A percentile compares a stretch with the other conserved stretches of the same genome.
Evolutionary conservation across 345 rosid species (phyloP).

Genomic region (Nephelium lappaceum): DNA sequence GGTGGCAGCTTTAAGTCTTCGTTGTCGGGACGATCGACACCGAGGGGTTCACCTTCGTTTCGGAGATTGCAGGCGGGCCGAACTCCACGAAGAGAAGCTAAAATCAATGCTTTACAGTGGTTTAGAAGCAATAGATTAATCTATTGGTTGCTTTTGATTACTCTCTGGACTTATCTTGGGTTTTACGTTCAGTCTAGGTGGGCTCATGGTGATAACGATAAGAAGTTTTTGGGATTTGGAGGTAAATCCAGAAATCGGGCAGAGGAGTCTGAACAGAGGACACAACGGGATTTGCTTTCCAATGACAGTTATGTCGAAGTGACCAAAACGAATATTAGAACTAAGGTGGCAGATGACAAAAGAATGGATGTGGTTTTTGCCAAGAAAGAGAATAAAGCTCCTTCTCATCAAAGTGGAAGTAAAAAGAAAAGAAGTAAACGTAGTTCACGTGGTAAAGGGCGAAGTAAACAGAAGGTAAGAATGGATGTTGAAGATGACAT

Average conservation of each 20-base stretch:
- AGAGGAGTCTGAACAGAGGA: constrained; percentile 38
- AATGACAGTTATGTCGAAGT: constrained; percentile 42
- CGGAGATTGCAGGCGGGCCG: constrained; percentile 67
- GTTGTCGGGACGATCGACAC: constrained; percentile 74
- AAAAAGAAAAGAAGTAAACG: constrained; percentile 58
- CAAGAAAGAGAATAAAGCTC: constrained; percentile 44
- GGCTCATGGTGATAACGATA: constrained; percentile 88
- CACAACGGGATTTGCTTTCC: constrained; percentile 53
- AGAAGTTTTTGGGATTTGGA: constrained; percentile 70
- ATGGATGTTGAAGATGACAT: constrained; percentile 37
- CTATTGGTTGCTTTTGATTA: constrained; percentile 92
- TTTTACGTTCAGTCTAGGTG: constrained; percentile 93
- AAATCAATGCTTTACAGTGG: constrained; percentile 60
- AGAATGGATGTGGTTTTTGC: constrained; percentile 53
- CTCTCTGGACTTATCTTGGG: constrained; percentile 97
- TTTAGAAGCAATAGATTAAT: constrained; percentile 76
- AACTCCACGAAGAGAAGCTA: constrained; percentile 84
- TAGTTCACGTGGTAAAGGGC: constrained; percentile 46
- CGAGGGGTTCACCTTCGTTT: constrained; percentile 69
- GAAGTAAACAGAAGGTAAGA: constrained; percentile 44
- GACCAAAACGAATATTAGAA: constrained; percentile 45
- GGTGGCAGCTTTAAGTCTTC: constrained; percentile 62
- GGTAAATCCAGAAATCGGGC: constrained; percentile 42
- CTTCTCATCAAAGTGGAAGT: constrained; percentile 37
- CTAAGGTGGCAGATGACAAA: constrained; percentile 40